Base-by-base conservation (phyloP, 2,329 filamentous ascomycete genomes). In the Pestalotiopsis sp. region DNA sequence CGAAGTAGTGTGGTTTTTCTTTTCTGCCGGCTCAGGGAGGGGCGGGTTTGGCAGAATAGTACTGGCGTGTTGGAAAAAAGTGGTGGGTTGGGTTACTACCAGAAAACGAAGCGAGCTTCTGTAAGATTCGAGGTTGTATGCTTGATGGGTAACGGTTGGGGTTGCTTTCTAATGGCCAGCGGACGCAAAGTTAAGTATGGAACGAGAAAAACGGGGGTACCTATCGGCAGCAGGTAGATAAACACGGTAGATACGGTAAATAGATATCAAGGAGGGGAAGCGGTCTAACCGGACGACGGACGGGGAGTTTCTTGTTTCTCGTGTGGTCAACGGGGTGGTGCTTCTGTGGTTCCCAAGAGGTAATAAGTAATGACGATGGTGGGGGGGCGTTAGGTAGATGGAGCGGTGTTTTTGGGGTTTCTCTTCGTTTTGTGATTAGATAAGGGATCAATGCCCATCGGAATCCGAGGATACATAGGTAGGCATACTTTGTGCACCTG, bases 281-380 rank as follows among this genome's bases (percentile, higher is more conserved):
- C 13, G 62, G 62, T 65, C 62, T 39, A 56, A 56, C 45, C 23
- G 62, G 62, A 36, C 62, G 62, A 65, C 62, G 39, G 25, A 41
- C 36, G 63, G 49, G 39, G 36, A 58, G 41, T 66, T 66, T 66
- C 23, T 66, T 66, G 63, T n/a, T 23, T 49, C 45, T 52, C 45
- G 45, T n/a, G 45, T 52, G 45, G 45, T 20, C 11, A 3, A 49
- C 6, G 17, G 17, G 45, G 45, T 45, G 14, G 36, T 45, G 59
- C 36, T 25, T 62, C 13, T 45, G 38, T 64, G 61, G 61, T 52
- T 36, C 31, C 36, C 59, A 27, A 62, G 59, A 64, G 31, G 41
- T 64, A 52, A 64, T 38, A 64, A 49, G 49, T 57, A 49, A 49
- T 66, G 63, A 66, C 63, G 63, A 66, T 66, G 49, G 63, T 66